Conservation (phyloP, 345 rosid genomes). For the Luvunga scandens region DNA sequence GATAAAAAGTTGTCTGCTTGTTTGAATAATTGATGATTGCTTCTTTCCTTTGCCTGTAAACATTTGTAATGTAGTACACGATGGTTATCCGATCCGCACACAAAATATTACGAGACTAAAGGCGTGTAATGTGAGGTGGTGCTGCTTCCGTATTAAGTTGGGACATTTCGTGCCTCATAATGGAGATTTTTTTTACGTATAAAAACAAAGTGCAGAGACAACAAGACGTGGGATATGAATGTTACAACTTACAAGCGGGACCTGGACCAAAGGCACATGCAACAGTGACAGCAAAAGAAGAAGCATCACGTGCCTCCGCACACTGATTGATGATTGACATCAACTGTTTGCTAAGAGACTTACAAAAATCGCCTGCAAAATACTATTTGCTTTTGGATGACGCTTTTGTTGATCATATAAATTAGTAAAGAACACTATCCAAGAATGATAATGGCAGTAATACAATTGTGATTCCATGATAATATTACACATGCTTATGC, state of each 20-base stretch:
- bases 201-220: neutral
- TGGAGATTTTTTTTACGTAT: neutral
- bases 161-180: neutral
- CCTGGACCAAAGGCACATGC: slow-evolving; percentile 7
- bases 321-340: neutral
- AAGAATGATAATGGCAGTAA: neutral
- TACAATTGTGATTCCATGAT: slow-evolving; percentile 22
- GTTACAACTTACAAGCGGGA: neutral
- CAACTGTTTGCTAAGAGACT: neutral
- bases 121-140: neutral
- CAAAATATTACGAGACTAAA: neutral
- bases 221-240: neutral
- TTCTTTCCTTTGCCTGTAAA: neutral
- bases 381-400: slow-evolving; percentile 16
- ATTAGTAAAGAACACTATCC: neutral
- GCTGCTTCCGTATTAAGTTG: neutral
- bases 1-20: neutral
- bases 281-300: neutral
- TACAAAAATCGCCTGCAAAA: neutral
- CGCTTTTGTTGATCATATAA: neutral
- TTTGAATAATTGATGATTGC: neutral
- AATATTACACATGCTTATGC: slow-evolving; percentile 20
- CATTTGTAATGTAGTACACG: neutral
- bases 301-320: slow-evolving; percentile 9
- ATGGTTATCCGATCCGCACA: neutral